A percentile compares a stretch with the other conserved stretches of the same genome.
These are phyloP conservation scores for Bidens hawaiensis DNA, from an alignment of 140 eudicot species.

Conservation along the genomic window DNA sequence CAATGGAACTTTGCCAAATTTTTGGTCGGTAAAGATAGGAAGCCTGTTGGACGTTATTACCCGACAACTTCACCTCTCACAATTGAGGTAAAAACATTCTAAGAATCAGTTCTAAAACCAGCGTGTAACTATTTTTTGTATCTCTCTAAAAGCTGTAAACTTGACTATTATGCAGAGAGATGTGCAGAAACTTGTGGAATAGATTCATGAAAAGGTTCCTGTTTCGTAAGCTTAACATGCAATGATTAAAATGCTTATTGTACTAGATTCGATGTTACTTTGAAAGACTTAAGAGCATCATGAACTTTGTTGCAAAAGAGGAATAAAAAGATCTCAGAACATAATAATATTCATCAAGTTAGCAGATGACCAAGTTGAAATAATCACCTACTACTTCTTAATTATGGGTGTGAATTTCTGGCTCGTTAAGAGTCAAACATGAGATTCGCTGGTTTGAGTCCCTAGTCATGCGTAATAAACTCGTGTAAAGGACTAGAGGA, in stretches of 20 bases:
- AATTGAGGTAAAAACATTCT: conserved; percentile 36
- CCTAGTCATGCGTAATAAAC: too few species aligned
- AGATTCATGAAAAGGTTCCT: conserved; percentile 10
- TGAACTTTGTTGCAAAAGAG: neutral
- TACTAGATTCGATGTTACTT: neutral
- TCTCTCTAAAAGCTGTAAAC: neutral
- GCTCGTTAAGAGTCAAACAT: neutral
- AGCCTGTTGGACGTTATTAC: conserved; percentile 56
- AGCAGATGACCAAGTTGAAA: neutral
- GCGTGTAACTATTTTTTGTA: neutral
- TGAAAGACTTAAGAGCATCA: neutral
- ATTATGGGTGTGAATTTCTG: neutral
- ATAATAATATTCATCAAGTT: neutral
- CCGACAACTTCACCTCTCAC: conserved; percentile 64
- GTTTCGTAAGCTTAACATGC: neutral
- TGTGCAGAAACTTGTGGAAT: conserved; percentile 36
- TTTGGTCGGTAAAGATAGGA: conserved; percentile 63
- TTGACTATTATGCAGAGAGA: conserved; percentile 38
- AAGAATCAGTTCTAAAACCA: neutral
- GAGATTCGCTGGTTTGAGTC: neutral
- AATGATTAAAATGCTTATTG: neutral
- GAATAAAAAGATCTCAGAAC: neutral
- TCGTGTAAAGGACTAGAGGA: too few species aligned
- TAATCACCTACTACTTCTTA: neutral
- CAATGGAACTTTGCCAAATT: conserved; percentile 94